Conservation (phyloP, 306 rosid genomes). For the Sicyos baderoa region DNA sequence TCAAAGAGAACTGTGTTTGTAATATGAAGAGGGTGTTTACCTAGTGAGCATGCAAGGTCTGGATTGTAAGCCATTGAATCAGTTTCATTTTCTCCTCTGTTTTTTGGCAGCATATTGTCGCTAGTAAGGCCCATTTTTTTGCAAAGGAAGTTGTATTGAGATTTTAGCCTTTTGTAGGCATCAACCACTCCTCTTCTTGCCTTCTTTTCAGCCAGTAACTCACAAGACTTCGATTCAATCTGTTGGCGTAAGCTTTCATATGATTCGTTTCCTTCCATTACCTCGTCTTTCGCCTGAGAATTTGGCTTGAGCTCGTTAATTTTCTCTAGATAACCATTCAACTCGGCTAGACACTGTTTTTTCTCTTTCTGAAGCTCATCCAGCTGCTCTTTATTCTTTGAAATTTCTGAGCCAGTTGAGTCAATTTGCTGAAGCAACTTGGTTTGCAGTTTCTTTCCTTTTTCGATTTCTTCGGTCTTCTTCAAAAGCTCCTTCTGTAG, state of each 20-base stretch:
- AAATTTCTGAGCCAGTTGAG: conserved; percentile 23
- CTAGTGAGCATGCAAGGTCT: conserved; percentile 36
- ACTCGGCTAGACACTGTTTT: neutral
- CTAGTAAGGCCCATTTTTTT: conserved; percentile 46
- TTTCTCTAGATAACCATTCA: neutral
- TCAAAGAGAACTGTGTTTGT: neutral
- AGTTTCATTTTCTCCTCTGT: conserved; percentile 22
- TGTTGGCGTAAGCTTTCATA: neutral
- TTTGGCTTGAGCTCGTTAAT: too few species aligned
- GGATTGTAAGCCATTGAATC: conserved; percentile 28
- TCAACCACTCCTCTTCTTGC: conserved; percentile 31
- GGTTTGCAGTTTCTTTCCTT: conserved; percentile 24
- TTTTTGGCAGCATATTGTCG: conserved; percentile 42
- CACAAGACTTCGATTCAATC: conserved; percentile 30
- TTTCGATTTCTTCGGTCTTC: conserved; percentile 36
- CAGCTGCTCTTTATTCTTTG: conserved; percentile 21
- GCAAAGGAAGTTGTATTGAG: conserved; percentile 54
- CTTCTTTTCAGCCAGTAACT: conserved; percentile 44
- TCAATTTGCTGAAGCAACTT: conserved; percentile 19
- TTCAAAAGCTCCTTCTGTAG: conserved; percentile 26
- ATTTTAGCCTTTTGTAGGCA: conserved; percentile 58
- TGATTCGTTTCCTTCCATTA: too few species aligned
- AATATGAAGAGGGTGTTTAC: conserved; percentile 27
- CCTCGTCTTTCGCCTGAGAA: too few species aligned
- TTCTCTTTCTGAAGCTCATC: too few species aligned